Base-by-base conservation (phyloP, 1,139 yeast species). In the Candida albicans region DNA sequence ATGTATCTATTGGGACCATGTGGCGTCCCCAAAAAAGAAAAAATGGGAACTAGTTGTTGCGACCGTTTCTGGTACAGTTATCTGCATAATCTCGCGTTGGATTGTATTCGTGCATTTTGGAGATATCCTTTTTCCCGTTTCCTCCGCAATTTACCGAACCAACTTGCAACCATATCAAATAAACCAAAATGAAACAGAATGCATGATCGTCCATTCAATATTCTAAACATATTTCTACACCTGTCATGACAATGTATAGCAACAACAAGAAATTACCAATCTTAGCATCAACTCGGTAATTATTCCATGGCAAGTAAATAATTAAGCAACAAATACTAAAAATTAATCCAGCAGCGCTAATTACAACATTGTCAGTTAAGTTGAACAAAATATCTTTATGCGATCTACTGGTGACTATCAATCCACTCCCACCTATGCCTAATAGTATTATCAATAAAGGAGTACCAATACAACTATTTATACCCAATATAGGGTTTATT, bases 401-500 rank as follows among this genome's bases (percentile, higher is more conserved):
- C 4, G 46, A 37, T 33, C 40, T 39, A n/a, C 40, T 15, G 9
- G 47, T 44, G 1, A 52, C 46, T 5, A 57, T 47, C 12, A 60
- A 41, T 18, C 74, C 73, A 55, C 71, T 72, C 10, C 64, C 53
- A 0, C 78, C 77, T 14, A 73, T 55, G 0, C 77, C 78, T 10
- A 72, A 53, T 43, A 72, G 53, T 2, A 70, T 65, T 12, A 67
- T 53, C 11, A 73, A 52, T 18, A 71, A 55, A 2, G 77, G 77
- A 0, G 78, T 68, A 0, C 77, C 77, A 37, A 73, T 54, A 49
- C 76, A 70, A 1, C 77, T 59, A 51, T 69, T 69, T 8, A 72
- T 53, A 1, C 77, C 78, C 28, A 68, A 56, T 12, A 66, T 54
- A 2, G 75, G 71, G 41, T 65, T 61, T 8, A 68, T 56, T 29